Evolutionary conservation across 306 rosid species (phyloP).

Genomic region (Castanospermum australe): DNA sequence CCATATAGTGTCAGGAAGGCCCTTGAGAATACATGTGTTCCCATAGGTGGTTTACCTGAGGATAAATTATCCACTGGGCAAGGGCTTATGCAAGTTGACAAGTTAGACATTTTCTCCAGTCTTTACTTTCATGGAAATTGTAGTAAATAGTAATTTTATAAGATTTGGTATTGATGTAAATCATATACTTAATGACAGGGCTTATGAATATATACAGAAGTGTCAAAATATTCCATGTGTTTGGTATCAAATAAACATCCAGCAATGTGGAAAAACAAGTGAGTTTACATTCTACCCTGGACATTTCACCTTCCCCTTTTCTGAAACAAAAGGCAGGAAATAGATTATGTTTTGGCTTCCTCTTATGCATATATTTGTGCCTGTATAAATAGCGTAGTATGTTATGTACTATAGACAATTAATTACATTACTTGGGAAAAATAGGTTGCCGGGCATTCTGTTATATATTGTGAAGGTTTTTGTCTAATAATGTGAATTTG

Average conservation of each 20-base stretch:
- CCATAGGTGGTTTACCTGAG: conserved; percentile 72
- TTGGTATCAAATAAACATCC: conserved; percentile 70
- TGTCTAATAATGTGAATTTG: background rate
- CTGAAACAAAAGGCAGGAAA: conserved; percentile 5
- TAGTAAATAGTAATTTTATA: conserved; percentile 15
- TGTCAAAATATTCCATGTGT: conserved; percentile 66
- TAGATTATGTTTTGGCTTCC: conserved; percentile 5
- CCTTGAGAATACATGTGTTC: conserved; percentile 82
- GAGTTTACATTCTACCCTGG: conserved; percentile 44
- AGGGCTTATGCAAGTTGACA: conserved; percentile 99
- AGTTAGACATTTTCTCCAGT: conserved; percentile 51
- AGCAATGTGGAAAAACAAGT: conserved; percentile 82
- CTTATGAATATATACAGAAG: conserved; percentile 73
- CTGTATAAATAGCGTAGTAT: background rate
- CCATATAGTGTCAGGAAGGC: conserved; percentile 89
- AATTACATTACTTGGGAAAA: background rate
- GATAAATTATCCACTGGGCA: conserved; percentile 91
- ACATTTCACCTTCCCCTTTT: conserved; percentile 6
- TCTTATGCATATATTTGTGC: background rate
- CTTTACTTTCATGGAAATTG: conserved; percentile 19
- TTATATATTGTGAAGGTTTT: background rate
- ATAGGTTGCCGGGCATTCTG: background rate
- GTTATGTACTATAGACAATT: background rate
- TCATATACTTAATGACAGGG: conserved; percentile 58
- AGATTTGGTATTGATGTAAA: conserved; percentile 13